Conservation (phyloP, 2,329 filamentous ascomycete genomes). For the Thielaviopsis populi region DNA sequence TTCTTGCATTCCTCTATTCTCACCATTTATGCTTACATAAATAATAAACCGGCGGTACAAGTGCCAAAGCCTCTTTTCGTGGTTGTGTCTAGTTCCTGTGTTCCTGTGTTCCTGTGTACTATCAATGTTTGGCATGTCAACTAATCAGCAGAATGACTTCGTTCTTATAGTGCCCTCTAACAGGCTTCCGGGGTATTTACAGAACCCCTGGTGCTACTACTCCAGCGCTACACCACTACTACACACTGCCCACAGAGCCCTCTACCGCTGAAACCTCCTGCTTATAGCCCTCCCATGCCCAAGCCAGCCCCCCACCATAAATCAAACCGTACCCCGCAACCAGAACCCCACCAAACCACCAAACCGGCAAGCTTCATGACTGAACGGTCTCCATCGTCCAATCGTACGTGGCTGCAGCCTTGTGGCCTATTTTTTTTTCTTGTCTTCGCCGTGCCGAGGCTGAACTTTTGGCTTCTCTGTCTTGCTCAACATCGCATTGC, state of each 20-base stretch:
- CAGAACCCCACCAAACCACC: conserved; percentile 1
- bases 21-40: background rate
- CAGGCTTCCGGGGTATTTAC: background rate
- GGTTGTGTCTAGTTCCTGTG: background rate
- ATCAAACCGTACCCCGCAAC: background rate
- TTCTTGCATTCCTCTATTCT: background rate
- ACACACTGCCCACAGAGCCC: background rate
- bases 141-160: background rate
- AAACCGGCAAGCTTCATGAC: background rate
- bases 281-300: background rate
- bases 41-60: background rate
- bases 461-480: background rate
- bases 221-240: background rate
- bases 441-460: background rate
- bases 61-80: background rate
- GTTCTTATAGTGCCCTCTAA: background rate
- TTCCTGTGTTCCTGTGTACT: no score
- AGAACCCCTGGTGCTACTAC: background rate
- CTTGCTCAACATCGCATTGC: no score
- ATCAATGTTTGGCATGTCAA: background rate
- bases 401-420: background rate
- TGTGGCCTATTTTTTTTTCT: background rate
- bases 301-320: conserved; percentile 2
- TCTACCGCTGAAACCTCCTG: background rate
- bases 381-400: background rate